Percentiles rank a stretch among this genome's conserved stretches.
Conservation (phyloP, 2,329 filamentous ascomycete species). For the Fusarium sp. region DNA sequence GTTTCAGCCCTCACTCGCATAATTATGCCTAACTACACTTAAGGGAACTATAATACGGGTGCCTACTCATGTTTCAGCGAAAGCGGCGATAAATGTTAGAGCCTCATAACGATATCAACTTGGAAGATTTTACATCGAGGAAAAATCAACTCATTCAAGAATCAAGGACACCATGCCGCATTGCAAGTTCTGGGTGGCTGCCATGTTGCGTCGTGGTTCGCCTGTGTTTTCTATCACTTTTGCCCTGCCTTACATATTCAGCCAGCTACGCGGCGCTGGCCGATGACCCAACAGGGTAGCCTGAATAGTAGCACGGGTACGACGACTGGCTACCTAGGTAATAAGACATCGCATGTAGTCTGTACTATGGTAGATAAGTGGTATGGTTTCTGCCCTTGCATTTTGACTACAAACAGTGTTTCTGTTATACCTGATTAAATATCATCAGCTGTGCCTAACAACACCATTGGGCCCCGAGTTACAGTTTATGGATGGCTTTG, state of each 20-base stretch:
- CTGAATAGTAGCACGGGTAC: slow-evolving; percentile 12
- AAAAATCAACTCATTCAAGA: too few species aligned
- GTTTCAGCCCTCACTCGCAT: slow-evolving; percentile 22
- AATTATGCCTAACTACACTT: not conserved
- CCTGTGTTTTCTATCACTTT: not conserved
- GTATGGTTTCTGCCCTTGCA: not conserved
- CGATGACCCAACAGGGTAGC: slow-evolving; percentile 13
- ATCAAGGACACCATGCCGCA: not conserved
- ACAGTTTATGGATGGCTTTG: not conserved
- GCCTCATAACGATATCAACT: too few species aligned
- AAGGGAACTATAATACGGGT: not conserved
- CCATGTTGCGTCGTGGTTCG: not conserved
- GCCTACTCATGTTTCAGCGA: too few species aligned
- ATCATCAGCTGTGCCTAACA: slow-evolving; percentile 5
- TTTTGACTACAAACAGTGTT: not conserved
- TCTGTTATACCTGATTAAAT: slow-evolving; percentile 2
- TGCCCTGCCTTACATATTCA: not conserved
- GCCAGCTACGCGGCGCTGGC: not conserved
- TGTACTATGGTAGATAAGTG: not conserved
- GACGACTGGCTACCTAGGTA: slow-evolving; percentile 1
- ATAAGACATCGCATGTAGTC: not conserved
- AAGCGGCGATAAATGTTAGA: too few species aligned
- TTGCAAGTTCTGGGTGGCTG: not conserved
- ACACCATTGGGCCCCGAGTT: not conserved
- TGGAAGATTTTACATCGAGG: too few species aligned